Evolutionary conservation across 169 alveolate genomes (phyloP).

Genomic region (Plasmodium reichenowi): DNA sequence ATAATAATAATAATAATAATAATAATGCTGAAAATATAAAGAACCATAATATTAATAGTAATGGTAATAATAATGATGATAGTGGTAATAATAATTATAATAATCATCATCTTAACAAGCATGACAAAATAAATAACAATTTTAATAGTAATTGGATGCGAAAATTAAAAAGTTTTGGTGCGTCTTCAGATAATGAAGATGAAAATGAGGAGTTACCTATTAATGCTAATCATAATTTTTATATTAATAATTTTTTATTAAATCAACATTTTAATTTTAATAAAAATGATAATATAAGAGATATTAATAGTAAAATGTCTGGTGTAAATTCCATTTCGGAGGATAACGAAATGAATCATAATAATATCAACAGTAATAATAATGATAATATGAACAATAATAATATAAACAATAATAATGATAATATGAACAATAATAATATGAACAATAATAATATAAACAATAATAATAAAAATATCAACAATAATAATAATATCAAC

Average conservation of each 20-base stretch:
- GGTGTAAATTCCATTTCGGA: too few species aligned
- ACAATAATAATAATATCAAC: too few species aligned
- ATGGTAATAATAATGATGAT: not conserved
- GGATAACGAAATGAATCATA: too few species aligned
- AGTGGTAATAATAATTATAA: slow-evolving; percentile 2
- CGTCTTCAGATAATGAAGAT: not conserved
- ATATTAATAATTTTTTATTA: slow-evolving; percentile 1
- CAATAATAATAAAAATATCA: not conserved
- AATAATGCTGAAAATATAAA: not conserved
- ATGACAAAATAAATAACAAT: not conserved
- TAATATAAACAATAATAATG: slow-evolving; percentile 2
- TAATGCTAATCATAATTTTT: slow-evolving; percentile 1
- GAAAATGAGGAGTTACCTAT: slow-evolving; percentile 8
- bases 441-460: too few species aligned
- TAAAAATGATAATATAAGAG: too few species aligned
- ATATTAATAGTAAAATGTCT: too few species aligned
- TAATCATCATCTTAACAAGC: not conserved
- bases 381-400: not conserved
- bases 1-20: not conserved
- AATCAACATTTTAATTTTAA: too few species aligned
- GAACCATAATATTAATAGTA: not conserved
- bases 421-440: not conserved
- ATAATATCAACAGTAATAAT: too few species aligned
- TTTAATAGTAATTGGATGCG: slow-evolving; percentile 2
- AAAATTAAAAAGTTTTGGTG: not conserved